A percentile compares a stretch with the other conserved stretches of the same genome.
Conservation (phyloP, 805 yeast species). For the Deakozyma indianensis region DNA sequence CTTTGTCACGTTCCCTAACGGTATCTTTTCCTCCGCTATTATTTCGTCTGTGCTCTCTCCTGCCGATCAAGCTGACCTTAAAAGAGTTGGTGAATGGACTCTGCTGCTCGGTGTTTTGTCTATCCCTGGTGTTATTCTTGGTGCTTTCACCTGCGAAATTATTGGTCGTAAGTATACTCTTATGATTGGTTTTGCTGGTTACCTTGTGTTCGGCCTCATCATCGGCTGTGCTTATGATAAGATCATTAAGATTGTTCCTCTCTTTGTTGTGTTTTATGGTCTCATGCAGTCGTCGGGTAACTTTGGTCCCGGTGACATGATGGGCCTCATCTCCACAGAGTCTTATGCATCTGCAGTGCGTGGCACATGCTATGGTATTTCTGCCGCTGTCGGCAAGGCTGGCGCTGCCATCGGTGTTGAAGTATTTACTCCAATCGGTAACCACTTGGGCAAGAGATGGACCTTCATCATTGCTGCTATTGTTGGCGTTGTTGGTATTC, state of each 20-base stretch:
- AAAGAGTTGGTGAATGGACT: constrained; percentile 59
- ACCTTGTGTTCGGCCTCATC: constrained; percentile 38
- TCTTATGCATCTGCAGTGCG: constrained; percentile 63
- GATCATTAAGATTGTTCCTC: constrained; percentile 40
- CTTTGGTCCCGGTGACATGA: constrained; percentile 65
- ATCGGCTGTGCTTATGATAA: constrained; percentile 36
- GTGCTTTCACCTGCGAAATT: constrained; percentile 48
- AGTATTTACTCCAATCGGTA: constrained; percentile 54
- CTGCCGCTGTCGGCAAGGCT: constrained; percentile 71
- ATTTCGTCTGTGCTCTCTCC: constrained; percentile 41
- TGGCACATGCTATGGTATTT: constrained; percentile 60
- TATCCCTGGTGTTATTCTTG: constrained; percentile 59
- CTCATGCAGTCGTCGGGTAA: constrained; percentile 57
- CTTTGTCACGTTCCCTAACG: constrained; percentile 70
- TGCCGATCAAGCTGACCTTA: constrained; percentile 28
- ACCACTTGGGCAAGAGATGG: constrained; percentile 51
- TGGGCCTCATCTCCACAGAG: constrained; percentile 57
- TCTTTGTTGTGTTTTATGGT: constrained; percentile 62
- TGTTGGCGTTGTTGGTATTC: constrained; percentile 52
- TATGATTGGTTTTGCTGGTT: constrained; percentile 58
- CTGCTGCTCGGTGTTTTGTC: constrained; percentile 49
- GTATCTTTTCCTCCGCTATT: constrained; percentile 50
- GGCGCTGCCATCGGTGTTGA: constrained; percentile 79
- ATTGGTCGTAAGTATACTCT: constrained; percentile 62
- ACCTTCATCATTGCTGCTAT: constrained; percentile 70